A percentile compares a stretch with the other conserved stretches of the same genome.
Conservation (phyloP, 768 basidiomycete genomes). For the Tubosaeta sp. region DNA sequence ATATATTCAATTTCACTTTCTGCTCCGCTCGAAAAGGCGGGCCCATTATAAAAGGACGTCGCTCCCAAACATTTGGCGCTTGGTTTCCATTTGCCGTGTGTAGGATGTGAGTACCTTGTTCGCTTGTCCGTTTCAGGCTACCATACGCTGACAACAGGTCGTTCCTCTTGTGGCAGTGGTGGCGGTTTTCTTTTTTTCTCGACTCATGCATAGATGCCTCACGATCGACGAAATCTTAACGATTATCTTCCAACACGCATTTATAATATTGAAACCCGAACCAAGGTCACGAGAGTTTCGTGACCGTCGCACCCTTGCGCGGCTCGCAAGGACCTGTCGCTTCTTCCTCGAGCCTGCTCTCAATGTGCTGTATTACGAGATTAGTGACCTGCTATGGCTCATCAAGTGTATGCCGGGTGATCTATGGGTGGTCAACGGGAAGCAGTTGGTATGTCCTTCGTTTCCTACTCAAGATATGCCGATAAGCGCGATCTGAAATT, state of each 20-base stretch:
- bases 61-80: conserved; percentile 3
- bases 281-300: conserved; percentile 27
- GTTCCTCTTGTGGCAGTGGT: conserved; percentile 5
- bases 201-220: conserved; percentile 32
- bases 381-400: conserved; percentile 29
- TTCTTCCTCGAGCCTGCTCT: conserved; percentile 32
- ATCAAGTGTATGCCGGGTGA: conserved; percentile 30
- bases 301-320: conserved; percentile 29
- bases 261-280: conserved; percentile 25
- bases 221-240: conserved; percentile 32
- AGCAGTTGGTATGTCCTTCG: conserved; percentile 22
- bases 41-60: conserved; percentile 1
- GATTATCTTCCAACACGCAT: conserved; percentile 29
- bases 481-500: conserved; percentile 7
- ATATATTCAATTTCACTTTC: conserved; percentile 1
- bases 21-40: conserved; percentile 23
- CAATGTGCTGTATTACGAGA: conserved; percentile 29
- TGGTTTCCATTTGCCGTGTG: conserved; percentile 16
- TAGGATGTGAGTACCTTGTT: conserved; percentile 21
- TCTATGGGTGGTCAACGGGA: conserved; percentile 30
- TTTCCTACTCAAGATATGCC: not conserved
- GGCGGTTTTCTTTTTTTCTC: conserved; percentile 10
- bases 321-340: conserved; percentile 29
- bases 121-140: too few relatives aligned
- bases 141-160: not conserved